Base-by-base conservation (phyloP, 257 asterid genomes). In the Fraxinus americana region DNA sequence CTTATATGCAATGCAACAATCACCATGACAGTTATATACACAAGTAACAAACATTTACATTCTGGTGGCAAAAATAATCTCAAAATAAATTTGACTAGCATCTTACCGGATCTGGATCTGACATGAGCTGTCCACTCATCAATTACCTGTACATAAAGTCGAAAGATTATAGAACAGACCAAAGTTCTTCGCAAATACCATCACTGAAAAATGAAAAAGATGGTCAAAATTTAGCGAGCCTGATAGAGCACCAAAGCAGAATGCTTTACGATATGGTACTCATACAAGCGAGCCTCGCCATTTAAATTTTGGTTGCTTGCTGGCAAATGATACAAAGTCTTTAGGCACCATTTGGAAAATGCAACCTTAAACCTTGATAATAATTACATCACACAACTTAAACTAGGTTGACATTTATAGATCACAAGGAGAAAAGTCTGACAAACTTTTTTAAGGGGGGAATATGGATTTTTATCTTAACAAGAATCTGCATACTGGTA, bases 61-160 rank as follows among this genome's bases (percentile, higher is more conserved):
- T 50, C 27, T 77, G 67, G 75, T 68, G 45, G 27, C 63, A 69
- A 57, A 72, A 74, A 75, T 80, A 83, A 38, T 48, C 73, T 35
- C 57, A 81, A 73, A 54, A 76, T 38, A 70, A 7, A 54, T 1
- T 34, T 32, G 57, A 72, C n/a, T 17, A 77, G 67, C 43, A 75
- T 66, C 74, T 71, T 77, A 95, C 99, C 98, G 86, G 87, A 78
- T 83, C 81, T 87, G 48, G 92, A 84, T 85, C 89, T 86, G 84
- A 94, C 88, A 70, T 91, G 98, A 72, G 71, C 75, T 30, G 91
- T 85, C 99, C 99, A 95, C 86, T 95, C 99, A 39, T 93, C 92
- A 68, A 93, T 89, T 77, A 95, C 82, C 99, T 95, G 92, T 72
- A 86, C 25, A 81, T 78, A 5, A 70, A 80, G 67, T 71, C 30